Evolutionary conservation across 345 rosid genomes (phyloP).

Genomic region (Jatropha curcas): DNA sequence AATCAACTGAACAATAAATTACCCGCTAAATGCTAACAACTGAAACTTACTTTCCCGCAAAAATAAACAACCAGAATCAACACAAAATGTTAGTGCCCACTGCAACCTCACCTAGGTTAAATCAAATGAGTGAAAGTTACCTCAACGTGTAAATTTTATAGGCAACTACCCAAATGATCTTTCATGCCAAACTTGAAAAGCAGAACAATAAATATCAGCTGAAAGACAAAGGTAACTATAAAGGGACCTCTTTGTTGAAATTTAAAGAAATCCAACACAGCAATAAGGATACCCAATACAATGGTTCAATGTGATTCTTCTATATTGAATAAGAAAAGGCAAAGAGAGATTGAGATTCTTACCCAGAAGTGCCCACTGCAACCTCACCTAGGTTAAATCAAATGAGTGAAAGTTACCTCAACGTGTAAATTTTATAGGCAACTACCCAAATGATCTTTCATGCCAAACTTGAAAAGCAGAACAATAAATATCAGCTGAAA

Average conservation of each 20-base stretch:
- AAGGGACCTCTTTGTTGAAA: background rate
- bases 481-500: background rate
- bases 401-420: too few species aligned
- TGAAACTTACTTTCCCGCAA: background rate
- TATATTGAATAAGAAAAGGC: background rate
- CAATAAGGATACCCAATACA: background rate
- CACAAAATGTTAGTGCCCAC: background rate
- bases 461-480: background rate
- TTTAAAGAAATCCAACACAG: background rate
- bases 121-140: background rate
- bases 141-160: too few species aligned
- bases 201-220: background rate
- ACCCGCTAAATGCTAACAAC: background rate
- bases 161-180: background rate
- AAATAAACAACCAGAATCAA: background rate
- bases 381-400: too few species aligned
- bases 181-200: background rate
- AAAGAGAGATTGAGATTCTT: background rate
- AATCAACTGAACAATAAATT: background rate
- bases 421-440: too few species aligned
- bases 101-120: background rate
- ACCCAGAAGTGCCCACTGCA: too few species aligned
- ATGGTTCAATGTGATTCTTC: background rate
- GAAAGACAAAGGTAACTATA: constrained; percentile 3
- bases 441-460: background rate